These are phyloP conservation scores for Fennellomyces sp. DNA, from an alignment of 371 early-diverging fungal genomes.

Conservation along the genomic window DNA sequence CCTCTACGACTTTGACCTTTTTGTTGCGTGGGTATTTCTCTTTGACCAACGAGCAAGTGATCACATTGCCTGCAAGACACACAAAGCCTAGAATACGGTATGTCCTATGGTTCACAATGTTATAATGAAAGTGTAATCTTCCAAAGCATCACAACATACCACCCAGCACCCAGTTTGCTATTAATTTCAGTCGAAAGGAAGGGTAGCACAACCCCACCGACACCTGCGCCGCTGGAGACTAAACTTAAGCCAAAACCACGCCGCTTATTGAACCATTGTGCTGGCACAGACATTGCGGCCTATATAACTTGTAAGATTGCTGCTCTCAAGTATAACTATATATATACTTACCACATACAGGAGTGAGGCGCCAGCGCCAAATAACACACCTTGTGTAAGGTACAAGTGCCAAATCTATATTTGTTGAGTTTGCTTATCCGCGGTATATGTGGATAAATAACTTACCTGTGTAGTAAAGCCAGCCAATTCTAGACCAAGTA, in stretches of 20 bases:
- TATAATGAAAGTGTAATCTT: not conserved
- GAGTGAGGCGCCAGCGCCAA: constrained; percentile 67
- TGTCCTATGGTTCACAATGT: constrained; percentile 2
- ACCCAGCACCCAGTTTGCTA: constrained; percentile 52
- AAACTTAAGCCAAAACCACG: constrained; percentile 79
- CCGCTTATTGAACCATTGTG: constrained; percentile 72
- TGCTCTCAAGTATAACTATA: not conserved
- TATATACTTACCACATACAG: constrained; percentile 20
- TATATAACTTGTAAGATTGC: not conserved
- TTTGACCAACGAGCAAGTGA: constrained; percentile 20
- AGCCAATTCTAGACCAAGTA: constrained; percentile 37
- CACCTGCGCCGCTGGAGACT: constrained; percentile 76
- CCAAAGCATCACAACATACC: constrained; percentile 37
- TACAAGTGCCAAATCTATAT: constrained; percentile 64
- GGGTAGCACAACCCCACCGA: constrained; percentile 76
- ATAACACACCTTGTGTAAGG: constrained; percentile 73
- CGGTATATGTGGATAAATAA: not conserved
- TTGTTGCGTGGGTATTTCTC: constrained; percentile 17
- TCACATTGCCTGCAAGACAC: constrained; percentile 8
- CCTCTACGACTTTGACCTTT: not conserved
- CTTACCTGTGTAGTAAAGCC: constrained; percentile 31
- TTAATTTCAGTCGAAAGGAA: constrained; percentile 65
- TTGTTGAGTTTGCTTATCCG: not conserved
- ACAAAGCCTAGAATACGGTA: constrained; percentile 24
- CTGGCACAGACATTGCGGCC: constrained; percentile 45